phyloP scores from a whole-genome alignment of 306 rosid genomes.

The Ziziphus jujuba region DNA sequence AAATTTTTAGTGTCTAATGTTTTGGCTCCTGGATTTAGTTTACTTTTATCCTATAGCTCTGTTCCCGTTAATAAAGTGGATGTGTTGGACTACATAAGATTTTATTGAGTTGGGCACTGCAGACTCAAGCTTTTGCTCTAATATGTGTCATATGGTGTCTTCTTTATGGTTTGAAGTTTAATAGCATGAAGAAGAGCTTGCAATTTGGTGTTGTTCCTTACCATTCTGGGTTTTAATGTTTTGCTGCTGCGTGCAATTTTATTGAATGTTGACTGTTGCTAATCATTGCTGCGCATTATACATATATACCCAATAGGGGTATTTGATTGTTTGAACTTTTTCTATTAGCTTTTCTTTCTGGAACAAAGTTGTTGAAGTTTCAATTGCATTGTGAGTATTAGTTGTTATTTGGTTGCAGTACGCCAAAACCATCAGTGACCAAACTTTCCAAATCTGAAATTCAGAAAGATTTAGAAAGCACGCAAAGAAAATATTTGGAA shows the following conservation, averaged over 20 bases:
- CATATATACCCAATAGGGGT: background rate
- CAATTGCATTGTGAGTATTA: slow-evolving; percentile 29
- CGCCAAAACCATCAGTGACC: slow-evolving; percentile 41
- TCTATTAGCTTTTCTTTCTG: background rate
- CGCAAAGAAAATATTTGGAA: slow-evolving; percentile 69
- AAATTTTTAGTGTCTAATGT: background rate
- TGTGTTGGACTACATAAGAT: slow-evolving; percentile 13
- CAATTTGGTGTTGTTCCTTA: too few species aligned
- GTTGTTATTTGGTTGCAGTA: slow-evolving; percentile 55
- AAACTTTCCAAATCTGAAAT: slow-evolving; percentile 68
- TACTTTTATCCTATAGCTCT: slow-evolving; percentile 17
- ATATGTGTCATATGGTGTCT: too few species aligned
- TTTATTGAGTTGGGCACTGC: background rate
- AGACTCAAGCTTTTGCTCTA: too few species aligned
- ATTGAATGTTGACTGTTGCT: too few species aligned
- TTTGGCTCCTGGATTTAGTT: background rate
- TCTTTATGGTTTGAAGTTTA: too few species aligned
- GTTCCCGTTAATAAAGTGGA: slow-evolving; percentile 3
- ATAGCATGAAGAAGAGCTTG: too few species aligned
- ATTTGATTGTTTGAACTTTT: slow-evolving; percentile 1
- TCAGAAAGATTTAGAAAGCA: slow-evolving; percentile 76
- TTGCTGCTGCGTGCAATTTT: too few species aligned
- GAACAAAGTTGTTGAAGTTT: slow-evolving; percentile 25
- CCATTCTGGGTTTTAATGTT: too few species aligned
- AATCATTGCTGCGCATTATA: background rate